These are phyloP conservation scores for Anacardium occidentale DNA, from an alignment of 345 rosid genomes.

Conservation along the genomic window DNA sequence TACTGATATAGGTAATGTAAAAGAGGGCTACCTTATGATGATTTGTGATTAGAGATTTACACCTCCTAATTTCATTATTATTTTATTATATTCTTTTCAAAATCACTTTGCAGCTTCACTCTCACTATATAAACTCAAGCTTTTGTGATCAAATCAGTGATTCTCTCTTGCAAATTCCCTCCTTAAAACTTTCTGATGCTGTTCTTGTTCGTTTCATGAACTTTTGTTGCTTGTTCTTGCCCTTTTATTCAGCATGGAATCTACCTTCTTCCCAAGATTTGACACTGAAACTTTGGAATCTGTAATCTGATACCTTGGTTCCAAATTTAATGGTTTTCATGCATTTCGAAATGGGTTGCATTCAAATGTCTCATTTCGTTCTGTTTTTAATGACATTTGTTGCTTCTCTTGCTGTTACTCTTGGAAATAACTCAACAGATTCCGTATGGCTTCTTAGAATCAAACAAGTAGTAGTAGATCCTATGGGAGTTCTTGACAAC, in stretches of 20 bases:
- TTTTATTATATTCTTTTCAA: conserved; percentile 17
- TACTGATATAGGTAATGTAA: conserved; percentile 16
- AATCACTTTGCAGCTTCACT: conserved; percentile 13
- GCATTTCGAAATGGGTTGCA: conserved; percentile 34
- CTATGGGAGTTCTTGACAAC: conserved; percentile 43
- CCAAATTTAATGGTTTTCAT: conserved; percentile 12
- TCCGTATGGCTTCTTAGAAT: conserved; percentile 51
- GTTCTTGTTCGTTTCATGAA: not conserved
- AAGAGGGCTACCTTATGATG: conserved; percentile 5
- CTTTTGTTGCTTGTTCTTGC: conserved; percentile 22
- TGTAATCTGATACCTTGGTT: conserved; percentile 19
- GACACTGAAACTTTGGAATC: conserved; percentile 18
- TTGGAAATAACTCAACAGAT: conserved; percentile 36
- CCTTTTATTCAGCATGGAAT: conserved; percentile 25
- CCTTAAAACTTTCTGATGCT: not conserved
- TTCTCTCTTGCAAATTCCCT: conserved; percentile 25
- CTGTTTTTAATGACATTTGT: conserved; percentile 27
- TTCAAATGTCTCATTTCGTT: conserved; percentile 27
- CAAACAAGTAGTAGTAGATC: conserved; percentile 53
- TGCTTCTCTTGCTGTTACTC: conserved; percentile 24
- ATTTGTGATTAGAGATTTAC: conserved; percentile 17
- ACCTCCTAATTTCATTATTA: conserved; percentile 9
- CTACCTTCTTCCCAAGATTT: conserved; percentile 1
- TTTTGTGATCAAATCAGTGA: conserved; percentile 20
- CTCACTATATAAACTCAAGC: conserved; percentile 32